Percentiles rank a stretch among this genome's conserved stretches.
Evolutionary conservation across 225 moss, liverwort and hornwort genomes (phyloP).

Genomic region (Thuidium tamariscinum): DNA sequence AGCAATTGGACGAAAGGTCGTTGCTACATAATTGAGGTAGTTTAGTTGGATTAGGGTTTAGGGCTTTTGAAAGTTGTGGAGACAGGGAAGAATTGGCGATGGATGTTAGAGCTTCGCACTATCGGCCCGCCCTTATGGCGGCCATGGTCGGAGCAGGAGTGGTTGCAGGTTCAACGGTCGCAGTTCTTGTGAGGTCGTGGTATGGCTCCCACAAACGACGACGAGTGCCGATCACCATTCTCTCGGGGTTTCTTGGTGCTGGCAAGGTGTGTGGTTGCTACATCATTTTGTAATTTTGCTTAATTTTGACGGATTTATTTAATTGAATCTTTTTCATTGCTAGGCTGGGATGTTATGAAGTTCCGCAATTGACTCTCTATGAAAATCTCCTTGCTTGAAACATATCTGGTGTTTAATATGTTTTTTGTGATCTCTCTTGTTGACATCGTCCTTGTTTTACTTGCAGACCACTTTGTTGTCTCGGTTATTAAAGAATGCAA

Average conservation of each 20-base stretch:
- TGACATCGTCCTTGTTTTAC: not conserved
- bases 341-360: not conserved
- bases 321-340: not conserved
- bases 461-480: constrained; percentile 43
- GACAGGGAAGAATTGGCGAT: not conserved
- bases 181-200: constrained; percentile 8
- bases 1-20: not conserved
- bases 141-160: constrained; percentile 10
- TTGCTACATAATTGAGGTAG: not conserved
- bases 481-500: constrained; percentile 17
- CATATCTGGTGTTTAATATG: not conserved
- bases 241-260: constrained; percentile 42
- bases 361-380: not conserved
- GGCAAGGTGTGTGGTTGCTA: constrained; percentile 14
- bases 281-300: not conserved
- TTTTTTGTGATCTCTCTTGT: not conserved
- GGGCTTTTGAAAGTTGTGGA: not conserved
- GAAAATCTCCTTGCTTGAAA: not conserved
- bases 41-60: not conserved
- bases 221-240: constrained; percentile 32
- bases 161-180: constrained; percentile 6
- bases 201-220: not conserved
- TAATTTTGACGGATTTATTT: not conserved
- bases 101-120: not conserved
- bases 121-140: not conserved